Conservation (phyloP, 345 rosid genomes). For the Erysimum cheiranthoides region DNA sequence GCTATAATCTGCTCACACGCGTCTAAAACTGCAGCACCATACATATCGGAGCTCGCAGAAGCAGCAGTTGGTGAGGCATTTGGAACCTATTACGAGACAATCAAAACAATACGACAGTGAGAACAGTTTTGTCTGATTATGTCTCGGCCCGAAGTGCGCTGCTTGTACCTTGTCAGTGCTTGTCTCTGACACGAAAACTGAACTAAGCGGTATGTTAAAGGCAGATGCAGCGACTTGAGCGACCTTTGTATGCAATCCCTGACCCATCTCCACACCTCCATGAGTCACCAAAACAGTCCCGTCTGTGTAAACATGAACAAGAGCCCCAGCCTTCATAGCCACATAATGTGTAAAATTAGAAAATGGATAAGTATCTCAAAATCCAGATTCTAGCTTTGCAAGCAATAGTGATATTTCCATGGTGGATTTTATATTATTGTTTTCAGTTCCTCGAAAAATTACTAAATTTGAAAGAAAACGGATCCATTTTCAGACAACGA, state of each 20-base stretch:
- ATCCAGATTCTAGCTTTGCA: conserved; percentile 18
- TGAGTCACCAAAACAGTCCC: conserved; percentile 95
- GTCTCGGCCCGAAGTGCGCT: not conserved
- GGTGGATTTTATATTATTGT: not conserved
- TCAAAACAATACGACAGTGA: conserved; percentile 17
- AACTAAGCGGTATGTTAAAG: conserved; percentile 80
- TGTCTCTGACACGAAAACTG: conserved; percentile 92
- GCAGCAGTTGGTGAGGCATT: conserved; percentile 98
- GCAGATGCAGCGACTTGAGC: conserved; percentile 98
- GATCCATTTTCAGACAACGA: not conserved
- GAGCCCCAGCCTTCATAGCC: conserved; percentile 78
- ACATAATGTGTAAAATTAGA: not conserved
- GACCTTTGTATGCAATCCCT: conserved; percentile 97
- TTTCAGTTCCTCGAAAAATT: not conserved
- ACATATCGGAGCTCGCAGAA: conserved; percentile 98
- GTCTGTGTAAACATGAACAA: conserved; percentile 90
- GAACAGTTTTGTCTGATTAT: conserved; percentile 3
- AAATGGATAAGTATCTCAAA: not conserved
- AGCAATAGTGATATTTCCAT: conserved; percentile 18
- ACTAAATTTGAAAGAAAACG: conserved; percentile 18
- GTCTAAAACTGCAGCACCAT: conserved; percentile 96
- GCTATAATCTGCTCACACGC: conserved; percentile 93
- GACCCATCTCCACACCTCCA: conserved; percentile 99
- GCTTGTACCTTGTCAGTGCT: conserved; percentile 93
- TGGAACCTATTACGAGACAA: conserved; percentile 66